phyloP scores from a whole-genome alignment of 1,139 yeast genomes.

The Fermentozyma sake region DNA sequence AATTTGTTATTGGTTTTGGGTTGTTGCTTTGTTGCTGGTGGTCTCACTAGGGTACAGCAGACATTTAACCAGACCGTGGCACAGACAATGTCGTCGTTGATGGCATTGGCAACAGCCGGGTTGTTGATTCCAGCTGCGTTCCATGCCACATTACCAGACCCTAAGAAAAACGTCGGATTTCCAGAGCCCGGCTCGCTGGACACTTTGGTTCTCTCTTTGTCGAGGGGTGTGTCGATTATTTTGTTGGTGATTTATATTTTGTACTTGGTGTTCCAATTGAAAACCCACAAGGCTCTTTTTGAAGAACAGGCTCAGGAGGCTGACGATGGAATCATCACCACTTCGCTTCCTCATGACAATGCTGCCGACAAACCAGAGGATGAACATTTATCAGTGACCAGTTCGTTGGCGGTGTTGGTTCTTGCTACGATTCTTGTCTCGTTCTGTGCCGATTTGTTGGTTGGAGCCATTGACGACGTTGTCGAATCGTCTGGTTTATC shows the following conservation, averaged over 20 bases:
- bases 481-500: constrained; percentile 82
- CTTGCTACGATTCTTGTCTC: constrained; percentile 78
- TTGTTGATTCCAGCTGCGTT: constrained; percentile 93
- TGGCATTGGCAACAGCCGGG: constrained; percentile 88
- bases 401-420: constrained; percentile 48
- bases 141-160: constrained; percentile 71
- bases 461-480: constrained; percentile 85
- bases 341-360: constrained; percentile 30
- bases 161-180: constrained; percentile 31
- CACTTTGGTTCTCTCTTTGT: constrained; percentile 61
- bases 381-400: constrained; percentile 33
- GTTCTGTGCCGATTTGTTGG: constrained; percentile 87
- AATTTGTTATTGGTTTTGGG: constrained; percentile 87
- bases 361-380: constrained; percentile 22
- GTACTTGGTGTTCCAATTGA: constrained; percentile 81
- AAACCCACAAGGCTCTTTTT: constrained; percentile 66
- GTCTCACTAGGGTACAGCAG: constrained; percentile 80
- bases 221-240: constrained; percentile 83
- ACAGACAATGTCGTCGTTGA: constrained; percentile 90
- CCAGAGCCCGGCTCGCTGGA: constrained; percentile 41
- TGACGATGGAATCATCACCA: constrained; percentile 34
- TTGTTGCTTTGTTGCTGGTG: constrained; percentile 94
- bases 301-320: constrained; percentile 38
- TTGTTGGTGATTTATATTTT: constrained; percentile 73
- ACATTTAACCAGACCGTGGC: constrained; percentile 94